Base-by-base conservation (phyloP, 768 basidiomycete species). In the Hypholoma sublateritium region DNA sequence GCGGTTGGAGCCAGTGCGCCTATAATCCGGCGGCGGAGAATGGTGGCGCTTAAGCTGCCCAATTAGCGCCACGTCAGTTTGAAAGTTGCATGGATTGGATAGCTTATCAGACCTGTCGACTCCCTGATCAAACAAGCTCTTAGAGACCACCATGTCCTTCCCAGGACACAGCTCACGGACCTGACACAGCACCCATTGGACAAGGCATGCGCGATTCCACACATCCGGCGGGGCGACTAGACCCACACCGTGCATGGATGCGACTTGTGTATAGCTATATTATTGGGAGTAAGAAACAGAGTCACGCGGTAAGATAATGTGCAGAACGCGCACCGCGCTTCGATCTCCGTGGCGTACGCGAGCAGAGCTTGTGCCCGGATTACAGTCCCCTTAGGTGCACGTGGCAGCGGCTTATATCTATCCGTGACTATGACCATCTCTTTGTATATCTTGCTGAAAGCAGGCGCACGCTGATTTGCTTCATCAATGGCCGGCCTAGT, bases 401-500 rank as follows among this genome's bases (percentile, higher is more conserved):
- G 76, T 17, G 74, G 65, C 53, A 84, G 69, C 0, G 79, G 81
- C 22, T 73, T 74, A 16, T 65, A 62, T 5, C 65, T 62, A 5
- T 58, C 56, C 0, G 80, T 69, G 13, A 82, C 69, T 44, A 83
- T 45, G 37, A 84, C 76, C 74, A 83, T 76, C 59, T 85, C 79
- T 55, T 79, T 80, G 66, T 80, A 81, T 6, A 82, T 72, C n/a
- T 73, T 70, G 54, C 76, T 78, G 57, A 75, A 80, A 1, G 69
- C 55, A 0, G 82, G 80, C 4, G 74, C 73, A 17, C 70, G 63
- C 47, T 65, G 65, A 62, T 81, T 82, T 5, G 79, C 79, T 35
- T 78, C 74, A 36, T 79, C 76, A 7, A 80, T 69, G 7, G 67
- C 56, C 3, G 66, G 70, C 76, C 76, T 79, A 4, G 24, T 9